Evolutionary conservation across 768 basidiomycete genomes (phyloP), one percentile per base, ranked within the genome.

Genomic region (Glaciozyma antarctica): DNA sequence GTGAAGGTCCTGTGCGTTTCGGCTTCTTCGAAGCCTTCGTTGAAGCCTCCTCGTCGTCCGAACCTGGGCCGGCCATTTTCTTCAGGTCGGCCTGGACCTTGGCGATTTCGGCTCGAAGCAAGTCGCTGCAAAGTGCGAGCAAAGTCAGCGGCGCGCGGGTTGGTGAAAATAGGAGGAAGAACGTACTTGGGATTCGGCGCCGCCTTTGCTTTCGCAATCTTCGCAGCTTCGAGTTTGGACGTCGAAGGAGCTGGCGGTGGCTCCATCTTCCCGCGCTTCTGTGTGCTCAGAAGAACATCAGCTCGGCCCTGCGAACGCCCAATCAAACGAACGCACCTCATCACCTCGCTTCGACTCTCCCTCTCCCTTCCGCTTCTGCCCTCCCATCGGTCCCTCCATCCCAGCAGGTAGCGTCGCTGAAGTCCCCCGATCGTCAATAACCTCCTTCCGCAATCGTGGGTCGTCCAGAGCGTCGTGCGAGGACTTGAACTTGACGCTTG

Each of bases 381-480:
- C 22, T 32, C 17, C 38, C 38, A 26, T 57, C 60, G 2, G 58
- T n/a, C 34, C 32, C 16, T 61, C 30, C 49, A 70, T 54, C 26
- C 67, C 58, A 0, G 56, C 38, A 8, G 64, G 68, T 5, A 71
- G 51, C 5, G 58, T 54, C 9, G 67, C 65, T n/a, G 66, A 64
- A 7, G 71, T 49, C 5, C 72, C 71, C 4, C 72, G 70, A 41
- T 73, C 70, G 62, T 72, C 73, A 47, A 63, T 44, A 43, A 72
- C 71, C 21, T 61, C 43, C n/a, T 63, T 59, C 43, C 67, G 60
- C 15, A 74, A 56, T 6, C 65, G 55, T 0, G 63, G 32, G 24
- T 65, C 64, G 52, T 74, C 73, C 1, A 63, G 58, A 0, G 61
- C 64, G 45, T 74, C 73, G 67, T 74, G 73, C 17, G 71, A 66